Percentiles rank a stretch among this genome's conserved stretches.
phyloP scores from a whole-genome alignment of 2,329 filamentous ascomycete genomes.

The Verticillium klebahnii region DNA sequence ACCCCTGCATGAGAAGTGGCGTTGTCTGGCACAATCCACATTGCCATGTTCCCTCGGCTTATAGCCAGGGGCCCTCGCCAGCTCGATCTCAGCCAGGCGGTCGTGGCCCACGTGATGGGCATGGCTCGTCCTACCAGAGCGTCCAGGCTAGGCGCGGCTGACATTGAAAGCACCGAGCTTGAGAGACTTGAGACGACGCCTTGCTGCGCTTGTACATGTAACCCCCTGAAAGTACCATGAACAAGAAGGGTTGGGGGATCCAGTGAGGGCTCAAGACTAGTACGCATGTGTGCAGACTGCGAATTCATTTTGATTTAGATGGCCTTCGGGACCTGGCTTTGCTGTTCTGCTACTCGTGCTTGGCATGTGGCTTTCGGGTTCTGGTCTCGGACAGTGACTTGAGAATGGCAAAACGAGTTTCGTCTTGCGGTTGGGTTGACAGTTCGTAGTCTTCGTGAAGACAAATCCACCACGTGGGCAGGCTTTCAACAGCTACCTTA shows the following conservation, averaged over 20 bases:
- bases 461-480: too few relatives aligned
- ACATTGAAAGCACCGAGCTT: background rate
- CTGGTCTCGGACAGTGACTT: too few relatives aligned
- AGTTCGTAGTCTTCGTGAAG: too few relatives aligned
- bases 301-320: background rate
- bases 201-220: background rate
- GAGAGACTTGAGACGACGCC: background rate
- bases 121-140: background rate
- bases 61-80: background rate
- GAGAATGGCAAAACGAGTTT: too few relatives aligned
- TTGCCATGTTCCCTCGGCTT: background rate
- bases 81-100: background rate
- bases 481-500: too few relatives aligned
- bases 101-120: background rate
- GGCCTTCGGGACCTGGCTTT: background rate
- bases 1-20: background rate
- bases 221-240: background rate
- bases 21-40: background rate
- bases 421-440: too few relatives aligned
- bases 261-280: background rate
- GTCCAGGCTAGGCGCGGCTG: background rate
- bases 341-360: too few relatives aligned
- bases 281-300: background rate
- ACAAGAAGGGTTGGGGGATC: background rate
- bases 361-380: too few relatives aligned